Evolutionary conservation across 2,329 filamentous ascomycete genomes (phyloP).

Genomic region (Phialophora macrospora): DNA sequence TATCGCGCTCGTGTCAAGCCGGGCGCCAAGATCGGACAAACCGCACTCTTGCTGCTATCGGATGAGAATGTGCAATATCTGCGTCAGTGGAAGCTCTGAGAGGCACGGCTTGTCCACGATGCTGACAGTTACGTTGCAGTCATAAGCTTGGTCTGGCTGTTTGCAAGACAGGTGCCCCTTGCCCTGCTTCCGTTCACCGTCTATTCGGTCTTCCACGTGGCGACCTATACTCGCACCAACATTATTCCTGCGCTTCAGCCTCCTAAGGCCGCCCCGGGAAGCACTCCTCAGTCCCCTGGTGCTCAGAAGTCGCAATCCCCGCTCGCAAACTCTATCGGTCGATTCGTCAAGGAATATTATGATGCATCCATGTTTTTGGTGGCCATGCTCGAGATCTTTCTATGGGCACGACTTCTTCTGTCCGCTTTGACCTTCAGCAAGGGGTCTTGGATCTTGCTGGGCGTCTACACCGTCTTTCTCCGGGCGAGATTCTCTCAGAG

Average conservation of each 20-base stretch:
- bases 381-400: conserved; percentile 80
- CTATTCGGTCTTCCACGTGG: conserved; percentile 98
- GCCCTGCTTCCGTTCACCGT: conserved; percentile 92
- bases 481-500: conserved; percentile 89
- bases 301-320: conserved; percentile 60
- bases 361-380: conserved; percentile 95
- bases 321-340: conserved; percentile 80
- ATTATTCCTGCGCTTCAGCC: conserved; percentile 85
- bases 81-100: conserved; percentile 61
- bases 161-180: conserved; percentile 83
- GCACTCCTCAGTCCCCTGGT: conserved; percentile 61
- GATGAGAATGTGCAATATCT: conserved; percentile 99
- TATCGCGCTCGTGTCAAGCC: conserved; percentile 79
- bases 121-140: conserved; percentile 55
- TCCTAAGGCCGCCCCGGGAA: conserved; percentile 57
- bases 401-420: conserved; percentile 82
- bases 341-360: conserved; percentile 98
- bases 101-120: conserved; percentile 4
- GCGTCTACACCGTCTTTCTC: conserved; percentile 88
- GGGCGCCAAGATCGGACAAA: conserved; percentile 40
- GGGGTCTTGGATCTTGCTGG: conserved; percentile 86
- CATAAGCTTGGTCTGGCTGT: conserved; percentile 95
- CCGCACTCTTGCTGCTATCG: conserved; percentile 68
- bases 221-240: conserved; percentile 93
- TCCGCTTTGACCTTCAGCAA: conserved; percentile 86